Percentiles rank a stretch among this genome's conserved stretches.
Conservation (phyloP, 768 basidiomycete genomes). For the Pluteus cervinus region DNA sequence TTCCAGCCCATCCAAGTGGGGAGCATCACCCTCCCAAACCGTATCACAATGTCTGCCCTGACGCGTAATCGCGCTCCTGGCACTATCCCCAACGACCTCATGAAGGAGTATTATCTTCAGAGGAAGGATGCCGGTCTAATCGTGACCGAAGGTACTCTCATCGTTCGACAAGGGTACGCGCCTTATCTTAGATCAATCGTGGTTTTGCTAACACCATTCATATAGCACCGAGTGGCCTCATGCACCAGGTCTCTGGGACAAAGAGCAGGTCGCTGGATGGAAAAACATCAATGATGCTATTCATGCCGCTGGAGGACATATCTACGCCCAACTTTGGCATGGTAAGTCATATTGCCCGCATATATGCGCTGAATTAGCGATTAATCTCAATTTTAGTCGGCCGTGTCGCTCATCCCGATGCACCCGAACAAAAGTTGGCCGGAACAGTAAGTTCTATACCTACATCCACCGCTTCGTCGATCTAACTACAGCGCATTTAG, state of each 20-base stretch:
- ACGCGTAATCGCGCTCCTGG: slow-evolving; percentile 33
- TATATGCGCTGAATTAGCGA: background rate
- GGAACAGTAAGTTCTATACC: slow-evolving; percentile 24
- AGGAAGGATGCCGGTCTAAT: slow-evolving; percentile 35
- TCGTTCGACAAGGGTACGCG: slow-evolving; percentile 35
- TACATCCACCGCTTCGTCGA: background rate
- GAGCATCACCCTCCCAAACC: slow-evolving; percentile 28
- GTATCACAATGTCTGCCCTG: slow-evolving; percentile 33
- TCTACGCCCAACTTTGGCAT: slow-evolving; percentile 43
- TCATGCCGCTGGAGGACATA: slow-evolving; percentile 35
- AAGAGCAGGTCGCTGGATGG: slow-evolving; percentile 38
- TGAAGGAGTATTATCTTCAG: slow-evolving; percentile 35
- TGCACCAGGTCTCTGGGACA: slow-evolving; percentile 42
- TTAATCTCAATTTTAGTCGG: slow-evolving; percentile 20
- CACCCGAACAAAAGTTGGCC: slow-evolving; percentile 30
- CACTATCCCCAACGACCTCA: slow-evolving; percentile 30
- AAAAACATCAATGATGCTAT: slow-evolving; percentile 40
- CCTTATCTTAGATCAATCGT: background rate
- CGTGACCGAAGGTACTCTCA: slow-evolving; percentile 32
- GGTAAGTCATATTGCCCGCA: slow-evolving; percentile 15
- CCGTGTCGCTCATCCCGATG: slow-evolving; percentile 31
- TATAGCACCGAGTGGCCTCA: slow-evolving; percentile 36
- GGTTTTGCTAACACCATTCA: background rate
- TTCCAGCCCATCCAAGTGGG: slow-evolving; percentile 30
- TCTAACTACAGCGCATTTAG: slow-evolving; percentile 19